A percentile compares a stretch with the other conserved stretches of the same genome.
These are phyloP conservation scores for Novymonas esmeraldas DNA, from an alignment of 208 protist genomes.

Conservation along the genomic window DNA sequence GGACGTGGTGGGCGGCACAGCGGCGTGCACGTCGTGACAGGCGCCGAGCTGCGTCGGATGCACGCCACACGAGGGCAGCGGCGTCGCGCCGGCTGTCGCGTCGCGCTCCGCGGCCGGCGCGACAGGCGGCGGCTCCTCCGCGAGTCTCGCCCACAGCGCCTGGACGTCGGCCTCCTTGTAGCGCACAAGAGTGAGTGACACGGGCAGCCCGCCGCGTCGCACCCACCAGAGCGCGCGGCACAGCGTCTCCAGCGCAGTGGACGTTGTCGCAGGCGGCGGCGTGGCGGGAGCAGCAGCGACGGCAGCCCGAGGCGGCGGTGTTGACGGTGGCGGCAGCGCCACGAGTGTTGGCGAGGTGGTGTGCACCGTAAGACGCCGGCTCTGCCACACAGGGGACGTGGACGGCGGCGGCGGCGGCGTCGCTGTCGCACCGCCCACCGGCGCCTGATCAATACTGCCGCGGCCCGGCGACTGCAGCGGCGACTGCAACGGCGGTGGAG, in stretches of 20 bases:
- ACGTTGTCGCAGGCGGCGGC: neutral
- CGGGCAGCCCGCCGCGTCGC: slow-evolving; percentile 25
- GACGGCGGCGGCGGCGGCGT: neutral
- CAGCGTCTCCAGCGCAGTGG: slow-evolving; percentile 35
- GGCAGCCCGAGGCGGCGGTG: neutral
- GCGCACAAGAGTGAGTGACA: slow-evolving; percentile 47
- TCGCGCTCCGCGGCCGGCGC: too few species aligned
- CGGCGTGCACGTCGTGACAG: too few species aligned
- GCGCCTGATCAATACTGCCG: too few species aligned
- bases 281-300: neutral
- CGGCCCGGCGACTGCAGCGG: neutral
- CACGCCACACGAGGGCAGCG: neutral
- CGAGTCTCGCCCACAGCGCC: slow-evolving; percentile 21
- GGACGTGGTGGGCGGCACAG: neutral
- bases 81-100: neutral
- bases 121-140: neutral
- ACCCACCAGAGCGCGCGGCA: slow-evolving; percentile 56
- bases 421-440: too few species aligned
- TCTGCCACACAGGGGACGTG: too few species aligned
- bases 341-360: too few species aligned
- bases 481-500: too few species aligned
- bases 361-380: too few species aligned
- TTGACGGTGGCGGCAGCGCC: neutral
- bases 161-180: slow-evolving; percentile 38
- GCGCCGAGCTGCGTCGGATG: too few species aligned